These are phyloP conservation scores for Maudiozyma saulgeensis DNA, from an alignment of 805 yeast species.

Conservation along the genomic window DNA sequence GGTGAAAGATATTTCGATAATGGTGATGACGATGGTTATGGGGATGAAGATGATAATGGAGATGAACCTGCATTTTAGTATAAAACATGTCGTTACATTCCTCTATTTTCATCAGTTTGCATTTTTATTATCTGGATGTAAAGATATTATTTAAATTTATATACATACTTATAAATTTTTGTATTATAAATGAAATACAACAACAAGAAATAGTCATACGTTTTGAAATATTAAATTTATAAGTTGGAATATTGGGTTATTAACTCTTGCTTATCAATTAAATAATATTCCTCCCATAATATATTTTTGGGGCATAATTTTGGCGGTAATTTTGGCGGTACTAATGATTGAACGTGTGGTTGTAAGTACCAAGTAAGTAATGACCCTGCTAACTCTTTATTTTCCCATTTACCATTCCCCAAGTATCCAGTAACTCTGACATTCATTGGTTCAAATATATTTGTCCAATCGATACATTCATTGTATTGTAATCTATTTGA, in stretches of 20 bases:
- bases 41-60: conserved; percentile 15
- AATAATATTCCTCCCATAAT: conserved; percentile 18
- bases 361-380: conserved; percentile 9
- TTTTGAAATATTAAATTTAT: background rate
- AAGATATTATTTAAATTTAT: background rate
- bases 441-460: conserved; percentile 8
- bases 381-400: conserved; percentile 2
- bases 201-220: background rate
- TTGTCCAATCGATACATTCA: conserved; percentile 5
- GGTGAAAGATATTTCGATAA: conserved; percentile 41
- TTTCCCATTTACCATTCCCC: conserved; percentile 15
- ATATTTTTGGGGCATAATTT: conserved; percentile 15
- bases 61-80: conserved; percentile 53
- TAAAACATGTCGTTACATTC: background rate
- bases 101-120: background rate
- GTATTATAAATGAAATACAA: background rate
- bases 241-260: background rate
- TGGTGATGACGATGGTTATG: conserved; percentile 38
- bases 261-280: conserved; percentile 1
- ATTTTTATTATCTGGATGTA: background rate
- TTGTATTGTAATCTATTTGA: conserved; percentile 5
- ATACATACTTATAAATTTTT: background rate
- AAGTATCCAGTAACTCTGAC: conserved; percentile 13
- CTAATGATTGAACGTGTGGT: conserved; percentile 6
- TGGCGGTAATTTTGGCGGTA: conserved; percentile 14